Evolutionary conservation across 768 basidiomycete genomes (phyloP).

Genomic region (Xerocomellus chrysenteron): DNA sequence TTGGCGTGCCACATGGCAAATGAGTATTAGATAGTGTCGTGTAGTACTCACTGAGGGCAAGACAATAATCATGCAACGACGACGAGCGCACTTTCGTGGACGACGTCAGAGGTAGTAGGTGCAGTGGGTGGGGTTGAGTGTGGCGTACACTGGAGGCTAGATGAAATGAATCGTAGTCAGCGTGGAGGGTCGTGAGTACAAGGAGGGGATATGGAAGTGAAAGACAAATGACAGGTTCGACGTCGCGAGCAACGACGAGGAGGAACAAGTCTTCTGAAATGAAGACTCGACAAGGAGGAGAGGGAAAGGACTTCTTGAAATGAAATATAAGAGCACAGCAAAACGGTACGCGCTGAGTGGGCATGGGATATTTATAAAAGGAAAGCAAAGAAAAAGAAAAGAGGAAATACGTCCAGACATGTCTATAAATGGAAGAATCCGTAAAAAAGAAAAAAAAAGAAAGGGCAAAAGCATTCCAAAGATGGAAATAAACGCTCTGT

Average conservation of each 20-base stretch:
- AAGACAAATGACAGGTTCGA: constrained; percentile 14
- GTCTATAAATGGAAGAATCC: constrained; percentile 16
- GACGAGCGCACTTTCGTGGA: constrained; percentile 40
- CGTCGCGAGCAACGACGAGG: constrained; percentile 25
- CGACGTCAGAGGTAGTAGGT: constrained; percentile 28
- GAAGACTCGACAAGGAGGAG: constrained; percentile 28
- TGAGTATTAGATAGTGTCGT: constrained; percentile 3
- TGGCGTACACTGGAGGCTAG: constrained; percentile 27
- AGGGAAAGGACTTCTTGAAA: constrained; percentile 20
- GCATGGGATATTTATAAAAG: constrained; percentile 8
- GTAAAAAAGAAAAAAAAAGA: constrained; percentile 7
- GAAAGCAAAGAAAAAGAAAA: constrained; percentile 12
- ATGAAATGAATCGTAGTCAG: constrained; percentile 39
- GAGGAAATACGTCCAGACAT: constrained; percentile 7
- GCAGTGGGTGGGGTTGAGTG: constrained; percentile 36
- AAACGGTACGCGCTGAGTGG: constrained; percentile 16
- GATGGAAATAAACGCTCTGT: constrained; percentile 10
- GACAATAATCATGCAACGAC: constrained; percentile 43
- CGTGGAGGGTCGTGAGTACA: constrained; percentile 36
- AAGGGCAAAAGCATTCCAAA: background rate
- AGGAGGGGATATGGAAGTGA: constrained; percentile 25
- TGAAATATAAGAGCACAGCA: constrained; percentile 36
- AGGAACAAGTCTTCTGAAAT: constrained; percentile 22
- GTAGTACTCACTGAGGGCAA: constrained; percentile 37
- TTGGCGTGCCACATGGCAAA: constrained; percentile 6